Evolutionary conservation across 306 rosid genomes (phyloP), one percentile per base, ranked within the genome.

Genomic region (Pyrus communis): DNA sequence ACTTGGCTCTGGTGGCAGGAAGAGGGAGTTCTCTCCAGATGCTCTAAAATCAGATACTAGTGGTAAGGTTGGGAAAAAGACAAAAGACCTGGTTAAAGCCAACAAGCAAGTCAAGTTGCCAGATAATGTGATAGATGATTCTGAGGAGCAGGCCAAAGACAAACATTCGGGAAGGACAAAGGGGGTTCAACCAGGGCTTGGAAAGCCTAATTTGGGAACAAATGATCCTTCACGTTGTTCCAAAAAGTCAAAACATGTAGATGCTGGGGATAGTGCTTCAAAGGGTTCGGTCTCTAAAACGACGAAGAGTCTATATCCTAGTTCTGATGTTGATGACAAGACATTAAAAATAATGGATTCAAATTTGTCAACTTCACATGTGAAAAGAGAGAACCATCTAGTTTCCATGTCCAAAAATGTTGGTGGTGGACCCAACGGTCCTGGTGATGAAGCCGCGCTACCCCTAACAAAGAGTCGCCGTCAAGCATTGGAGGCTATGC

Each of bases 191-290:
- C 49, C 67, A 74, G 85, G 75, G 76, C 69, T 59, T 79, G 84
- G 75, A 77, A 95, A 81, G 81, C 77, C 81, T 85, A 84, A 73
- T 79, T 63, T 70, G 73, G 86, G 74, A 65, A 69, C 84, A 79
- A 86, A 83, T 82, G 93, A 88, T 68, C 70, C 74, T 68, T 70
- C 79, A 63, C 96, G 75, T 77, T 81, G 88, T 62, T 49, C 88
- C 67, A 92, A 89, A 86, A 96, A 86, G 84, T 79, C 80, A 67
- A 93, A 85, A 83, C 81, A 33, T 33, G 74, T 70, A 61, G 93
- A 89, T 57, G 55, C 85, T 23, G 83, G 87, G 51, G 90, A 88
- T 51, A 82, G 69, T 76, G 11, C 73, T 68, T 23, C 78, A 23
- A 70, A 49, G 65, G 85, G 87, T 72, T 75, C 85, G 75, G 77